phyloP scores from a whole-genome alignment of 2,329 filamentous ascomycete genomes.

The Chalaropsis ovoidea region DNA sequence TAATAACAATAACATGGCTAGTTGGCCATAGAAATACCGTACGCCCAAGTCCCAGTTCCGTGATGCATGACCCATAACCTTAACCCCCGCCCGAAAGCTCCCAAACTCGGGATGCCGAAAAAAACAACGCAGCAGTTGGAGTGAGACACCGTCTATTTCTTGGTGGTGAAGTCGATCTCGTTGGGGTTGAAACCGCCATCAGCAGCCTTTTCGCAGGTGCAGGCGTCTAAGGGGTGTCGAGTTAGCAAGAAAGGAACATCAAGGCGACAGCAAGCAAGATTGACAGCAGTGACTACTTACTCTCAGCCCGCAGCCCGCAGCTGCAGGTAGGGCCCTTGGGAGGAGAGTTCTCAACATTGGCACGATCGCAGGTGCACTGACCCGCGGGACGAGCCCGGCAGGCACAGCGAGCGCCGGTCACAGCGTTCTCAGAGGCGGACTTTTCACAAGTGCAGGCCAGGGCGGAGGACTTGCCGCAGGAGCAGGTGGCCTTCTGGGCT shows the following conservation, averaged over 20 bases:
- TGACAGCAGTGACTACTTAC: conserved; percentile 38
- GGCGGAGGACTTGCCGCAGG: conserved; percentile 79
- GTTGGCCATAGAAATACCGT: background rate
- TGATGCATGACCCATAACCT: conserved; percentile 11
- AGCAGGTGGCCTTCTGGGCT: conserved; percentile 64
- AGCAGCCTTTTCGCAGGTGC: conserved; percentile 71
- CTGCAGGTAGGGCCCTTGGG: conserved; percentile 54
- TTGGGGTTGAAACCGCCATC: conserved; percentile 53
- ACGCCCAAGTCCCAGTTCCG: conserved; percentile 1
- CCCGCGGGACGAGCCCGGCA: conserved; percentile 73
- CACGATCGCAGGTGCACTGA: conserved; percentile 69
- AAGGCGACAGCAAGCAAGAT: background rate
- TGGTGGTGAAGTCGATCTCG: conserved; percentile 83
- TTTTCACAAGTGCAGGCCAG: conserved; percentile 80
- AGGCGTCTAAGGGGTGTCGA: conserved; percentile 43
- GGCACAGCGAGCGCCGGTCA: conserved; percentile 66
- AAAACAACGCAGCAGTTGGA: background rate
- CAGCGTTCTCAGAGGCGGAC: conserved; percentile 61
- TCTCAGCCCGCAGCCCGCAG: conserved; percentile 64
- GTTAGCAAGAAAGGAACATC: conserved; percentile 20
- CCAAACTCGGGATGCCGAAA: conserved; percentile 8
- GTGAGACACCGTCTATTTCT: conserved; percentile 35
- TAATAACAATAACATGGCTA: background rate
- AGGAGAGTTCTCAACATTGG: conserved; percentile 57
- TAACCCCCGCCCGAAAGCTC: background rate